Percentiles rank a stretch among this genome's conserved stretches.
phyloP scores from a whole-genome alignment of 352 stramenopile genomes.

The Phytophthora brassicae region DNA sequence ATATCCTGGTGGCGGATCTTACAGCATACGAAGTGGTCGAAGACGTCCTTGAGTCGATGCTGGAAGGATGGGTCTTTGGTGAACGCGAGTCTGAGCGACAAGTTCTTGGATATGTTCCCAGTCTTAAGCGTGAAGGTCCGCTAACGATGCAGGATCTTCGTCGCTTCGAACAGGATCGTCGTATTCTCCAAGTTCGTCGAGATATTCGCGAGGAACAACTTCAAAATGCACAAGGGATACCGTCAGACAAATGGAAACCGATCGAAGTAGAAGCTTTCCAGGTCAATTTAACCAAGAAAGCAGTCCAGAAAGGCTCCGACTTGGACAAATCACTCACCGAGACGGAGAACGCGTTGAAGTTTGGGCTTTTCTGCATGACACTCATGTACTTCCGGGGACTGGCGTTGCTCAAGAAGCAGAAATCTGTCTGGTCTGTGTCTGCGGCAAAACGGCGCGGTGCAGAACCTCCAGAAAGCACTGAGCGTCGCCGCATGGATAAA shows the following conservation, averaged over 20 bases:
- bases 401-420: conserved; percentile 86
- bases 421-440: conserved; percentile 68
- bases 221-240: conserved; percentile 46
- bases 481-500: conserved; percentile 55
- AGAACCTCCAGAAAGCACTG: conserved; percentile 32
- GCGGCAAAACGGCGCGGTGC: conserved; percentile 23
- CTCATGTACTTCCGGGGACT: conserved; percentile 96
- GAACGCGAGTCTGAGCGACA: conserved; percentile 83
- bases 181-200: conserved; percentile 39
- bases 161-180: conserved; percentile 54
- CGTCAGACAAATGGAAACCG: conserved; percentile 72
- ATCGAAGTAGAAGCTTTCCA: conserved; percentile 72
- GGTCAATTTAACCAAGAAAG: conserved; percentile 53
- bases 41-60: conserved; percentile 93
- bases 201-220: conserved; percentile 39
- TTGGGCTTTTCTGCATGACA: conserved; percentile 95
- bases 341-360: conserved; percentile 94
- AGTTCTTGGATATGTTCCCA: conserved; percentile 81
- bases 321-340: conserved; percentile 73
- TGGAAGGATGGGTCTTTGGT: conserved; percentile 96
- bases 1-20: conserved; percentile 83
- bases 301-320: conserved; percentile 62
- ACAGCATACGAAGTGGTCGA: conserved; percentile 91
- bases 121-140: conserved; percentile 79
- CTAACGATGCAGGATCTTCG: conserved; percentile 71